Percentiles rank a stretch among this genome's conserved stretches.
These are phyloP conservation scores for Rutstroemia sp. DNA, from an alignment of 2,329 filamentous ascomycete species.

Conservation along the genomic window DNA sequence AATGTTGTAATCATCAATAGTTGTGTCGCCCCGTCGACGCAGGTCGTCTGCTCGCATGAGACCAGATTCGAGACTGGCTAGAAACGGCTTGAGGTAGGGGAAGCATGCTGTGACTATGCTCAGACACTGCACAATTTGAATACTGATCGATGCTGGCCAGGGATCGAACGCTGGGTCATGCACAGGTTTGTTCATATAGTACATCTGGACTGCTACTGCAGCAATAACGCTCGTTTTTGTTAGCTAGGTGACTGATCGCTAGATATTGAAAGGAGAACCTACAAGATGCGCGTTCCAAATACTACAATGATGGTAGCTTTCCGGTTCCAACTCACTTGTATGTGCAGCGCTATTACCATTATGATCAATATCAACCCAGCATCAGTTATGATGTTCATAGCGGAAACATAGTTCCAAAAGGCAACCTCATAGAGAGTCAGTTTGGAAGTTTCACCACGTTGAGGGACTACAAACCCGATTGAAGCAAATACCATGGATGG, in stretches of 20 bases:
- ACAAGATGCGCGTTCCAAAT: conserved; percentile 10
- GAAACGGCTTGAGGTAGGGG: conserved; percentile 6
- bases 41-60: conserved; percentile 3
- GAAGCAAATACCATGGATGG: conserved; percentile 1
- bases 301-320: neutral
- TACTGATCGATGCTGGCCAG: neutral
- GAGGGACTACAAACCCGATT: neutral
- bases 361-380: neutral
- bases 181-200: neutral
- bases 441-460: neutral
- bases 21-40: neutral
- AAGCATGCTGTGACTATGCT: conserved; percentile 5
- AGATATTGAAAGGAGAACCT: neutral
- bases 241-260: neutral
- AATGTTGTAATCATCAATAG: neutral
- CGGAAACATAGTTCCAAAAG: conserved; percentile 3
- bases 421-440: neutral
- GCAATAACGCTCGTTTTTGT: conserved; percentile 1
- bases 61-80: conserved; percentile 1
- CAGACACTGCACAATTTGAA: neutral
- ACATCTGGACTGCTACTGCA: conserved; percentile 1
- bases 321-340: neutral
- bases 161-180: conserved; percentile 1
- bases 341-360: conserved; percentile 1
- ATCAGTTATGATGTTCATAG: conserved; percentile 7